Conservation (phyloP, 139 green algal genomes). For the Raphidocelis subcapitata region DNA sequence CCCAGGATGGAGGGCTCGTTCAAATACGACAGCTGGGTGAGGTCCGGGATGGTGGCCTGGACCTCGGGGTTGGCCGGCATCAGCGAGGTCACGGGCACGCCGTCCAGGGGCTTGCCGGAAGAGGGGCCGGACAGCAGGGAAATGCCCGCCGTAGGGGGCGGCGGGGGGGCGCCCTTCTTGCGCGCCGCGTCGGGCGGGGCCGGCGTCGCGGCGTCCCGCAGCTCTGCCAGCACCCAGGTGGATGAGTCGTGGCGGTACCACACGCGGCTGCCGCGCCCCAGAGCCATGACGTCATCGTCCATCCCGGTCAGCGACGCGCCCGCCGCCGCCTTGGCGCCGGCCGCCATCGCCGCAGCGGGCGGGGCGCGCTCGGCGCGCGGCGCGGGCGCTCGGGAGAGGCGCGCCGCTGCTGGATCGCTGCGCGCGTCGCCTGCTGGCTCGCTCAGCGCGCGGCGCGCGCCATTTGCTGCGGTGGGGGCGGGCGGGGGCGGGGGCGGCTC, state of each 20-base stretch:
- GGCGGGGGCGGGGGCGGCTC: too few relatives aligned
- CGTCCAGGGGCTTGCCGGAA: background rate
- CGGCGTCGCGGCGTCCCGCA: background rate
- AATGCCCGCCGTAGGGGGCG: background rate
- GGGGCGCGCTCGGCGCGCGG: too few relatives aligned
- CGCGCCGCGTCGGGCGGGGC: background rate
- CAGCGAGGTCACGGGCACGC: slow-evolving; percentile 6
- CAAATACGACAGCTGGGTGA: slow-evolving; percentile 83
- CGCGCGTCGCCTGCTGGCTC: too few relatives aligned
- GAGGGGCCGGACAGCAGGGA: background rate
- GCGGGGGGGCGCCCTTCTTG: background rate
- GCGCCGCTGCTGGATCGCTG: too few relatives aligned
- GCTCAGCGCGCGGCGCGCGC: too few relatives aligned
- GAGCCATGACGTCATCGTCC: slow-evolving; percentile 21
- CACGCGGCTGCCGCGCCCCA: slow-evolving; percentile 17
- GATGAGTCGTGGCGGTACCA: slow-evolving; percentile 28
- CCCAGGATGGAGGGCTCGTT: slow-evolving; percentile 89
- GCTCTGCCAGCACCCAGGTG: slow-evolving; percentile 33
- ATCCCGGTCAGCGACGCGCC: background rate
- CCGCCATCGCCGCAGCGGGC: too few relatives aligned
- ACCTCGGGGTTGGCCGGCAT: slow-evolving; percentile 58
- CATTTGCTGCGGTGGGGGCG: too few relatives aligned
- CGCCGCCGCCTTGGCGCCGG: too few relatives aligned
- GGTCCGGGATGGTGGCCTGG: slow-evolving; percentile 63
- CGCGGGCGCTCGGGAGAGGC: too few relatives aligned